Conservation (phyloP, 192 early-diverging fungal species). For the Rhizoclosmatium sp. region DNA sequence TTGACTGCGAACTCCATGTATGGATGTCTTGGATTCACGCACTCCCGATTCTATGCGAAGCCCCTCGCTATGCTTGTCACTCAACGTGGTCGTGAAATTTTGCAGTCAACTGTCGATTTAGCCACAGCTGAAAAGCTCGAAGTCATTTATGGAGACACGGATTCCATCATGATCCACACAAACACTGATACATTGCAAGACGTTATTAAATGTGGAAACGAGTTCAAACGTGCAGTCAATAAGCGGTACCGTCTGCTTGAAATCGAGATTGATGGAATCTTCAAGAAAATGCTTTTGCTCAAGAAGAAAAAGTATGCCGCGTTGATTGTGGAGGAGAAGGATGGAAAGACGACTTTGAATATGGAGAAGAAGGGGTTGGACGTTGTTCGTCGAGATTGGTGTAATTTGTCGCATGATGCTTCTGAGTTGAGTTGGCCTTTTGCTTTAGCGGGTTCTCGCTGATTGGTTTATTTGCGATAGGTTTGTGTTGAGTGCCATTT, state of each 20-base stretch:
- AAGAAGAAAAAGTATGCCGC: constrained; percentile 99
- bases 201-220: constrained; percentile 81
- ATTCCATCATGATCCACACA: constrained; percentile 98
- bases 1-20: constrained; percentile 99
- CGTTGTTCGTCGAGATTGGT: constrained; percentile 97
- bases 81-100: constrained; percentile 90
- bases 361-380: constrained; percentile 95
- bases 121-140: constrained; percentile 81
- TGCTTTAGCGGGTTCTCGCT: constrained; percentile 16
- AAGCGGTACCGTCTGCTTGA: constrained; percentile 93
- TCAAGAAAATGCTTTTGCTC: constrained; percentile 86
- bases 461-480: constrained; percentile 35
- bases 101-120: constrained; percentile 91
- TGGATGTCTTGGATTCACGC: constrained; percentile 92
- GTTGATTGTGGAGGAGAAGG: constrained; percentile 67
- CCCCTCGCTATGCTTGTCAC: constrained; percentile 98
- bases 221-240: constrained; percentile 87
- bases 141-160: constrained; percentile 99
- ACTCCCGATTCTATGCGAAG: constrained; percentile 96
- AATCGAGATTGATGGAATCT: constrained; percentile 96
- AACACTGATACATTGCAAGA: constrained; percentile 72
- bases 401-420: constrained; percentile 88
- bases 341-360: constrained; percentile 34
- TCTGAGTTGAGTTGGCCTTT: constrained; percentile 55
- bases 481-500: constrained; percentile 60